Base-by-base conservation (phyloP, 2,329 filamentous ascomycete species). In the Leptographium radiaticola region DNA sequence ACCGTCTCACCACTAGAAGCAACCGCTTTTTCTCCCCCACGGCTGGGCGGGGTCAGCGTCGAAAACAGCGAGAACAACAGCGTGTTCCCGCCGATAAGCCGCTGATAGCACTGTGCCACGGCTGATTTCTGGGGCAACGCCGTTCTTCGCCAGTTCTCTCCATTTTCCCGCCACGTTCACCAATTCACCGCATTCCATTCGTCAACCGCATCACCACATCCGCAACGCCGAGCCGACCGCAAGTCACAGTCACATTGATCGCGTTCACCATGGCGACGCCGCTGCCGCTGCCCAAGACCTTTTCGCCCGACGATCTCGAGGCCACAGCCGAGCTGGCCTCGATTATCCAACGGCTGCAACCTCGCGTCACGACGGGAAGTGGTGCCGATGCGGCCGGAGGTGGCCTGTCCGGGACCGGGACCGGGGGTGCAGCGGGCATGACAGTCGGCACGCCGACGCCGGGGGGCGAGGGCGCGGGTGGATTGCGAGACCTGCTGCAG, bases 291-390 rank as follows among this genome's bases (percentile, higher is more conserved):
- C 76, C 84, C 36, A 70, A 78, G 3, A 81, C 84, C 54, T 85
- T 93, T 58, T 79, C 87, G 50, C 86, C 90, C 33, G 84, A 90
- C 67, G 81, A 82, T 50, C 88, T 96, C 71, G 90, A 95, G 72
- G 81, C 89, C 61, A 79, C 95, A 53, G 88, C 89, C 31, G 82
- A 89, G 63, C 80, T 96, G 53, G 84, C 88, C 63, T 76, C 82
- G 56, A 80, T 95, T 60, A 81, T 96, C 57, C 75, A 81, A 59
- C 86, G 87, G 51, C 78, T 96, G 18, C 80, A 86, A 60, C 74
- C 71, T 16, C 16, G n/a, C 5, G 18, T 16, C 15, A 2, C 56
- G 63, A 60, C 61, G 71, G 63, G 25, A 15, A 65, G 70, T 46
- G 67, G 68, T 25, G 25, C 31, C 15, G 7, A 25, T 10, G 65